These are phyloP conservation scores for Komagataella mondaviorum DNA, from an alignment of 805 yeast species.

Conservation along the genomic window DNA sequence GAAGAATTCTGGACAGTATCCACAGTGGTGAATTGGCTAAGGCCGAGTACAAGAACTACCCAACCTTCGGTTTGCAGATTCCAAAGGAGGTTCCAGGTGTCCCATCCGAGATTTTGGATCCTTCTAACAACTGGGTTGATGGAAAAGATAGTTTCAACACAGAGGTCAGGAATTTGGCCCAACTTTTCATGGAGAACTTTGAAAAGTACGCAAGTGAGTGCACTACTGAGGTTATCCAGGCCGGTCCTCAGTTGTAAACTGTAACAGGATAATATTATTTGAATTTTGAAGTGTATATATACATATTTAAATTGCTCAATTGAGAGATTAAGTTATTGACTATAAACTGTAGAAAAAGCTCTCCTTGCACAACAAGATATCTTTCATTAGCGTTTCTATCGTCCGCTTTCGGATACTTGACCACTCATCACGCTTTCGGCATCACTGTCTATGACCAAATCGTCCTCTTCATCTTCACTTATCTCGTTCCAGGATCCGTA, in stretches of 20 bases:
- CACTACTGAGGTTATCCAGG: conserved; percentile 77
- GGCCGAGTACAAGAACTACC: conserved; percentile 73
- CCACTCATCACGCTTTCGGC: conserved; percentile 13
- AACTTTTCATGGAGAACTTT: conserved; percentile 76
- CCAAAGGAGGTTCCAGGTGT: conserved; percentile 77
- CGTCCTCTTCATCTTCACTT: conserved; percentile 22
- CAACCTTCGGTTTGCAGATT: conserved; percentile 74
- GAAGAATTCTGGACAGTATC: conserved; percentile 90
- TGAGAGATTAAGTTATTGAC: not conserved
- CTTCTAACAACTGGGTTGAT: conserved; percentile 66
- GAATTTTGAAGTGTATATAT: not conserved
- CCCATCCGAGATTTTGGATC: conserved; percentile 77
- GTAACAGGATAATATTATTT: not conserved
- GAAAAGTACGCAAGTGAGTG: conserved; percentile 72
- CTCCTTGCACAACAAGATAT: too few species aligned
- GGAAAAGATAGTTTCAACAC: conserved; percentile 35
- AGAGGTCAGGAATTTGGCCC: conserved; percentile 57
- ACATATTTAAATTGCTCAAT: not conserved
- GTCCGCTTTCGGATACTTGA: not conserved
- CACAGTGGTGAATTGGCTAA: conserved; percentile 81
- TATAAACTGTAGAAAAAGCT: not conserved
- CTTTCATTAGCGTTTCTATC: not conserved
- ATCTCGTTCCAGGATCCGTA: conserved; percentile 56
- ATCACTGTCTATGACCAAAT: conserved; percentile 19
- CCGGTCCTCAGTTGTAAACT: conserved; percentile 60